Evolutionary conservation across 2,329 filamentous ascomycete genomes (phyloP).

Genomic region (Sphaerostilbella broomeana): DNA sequence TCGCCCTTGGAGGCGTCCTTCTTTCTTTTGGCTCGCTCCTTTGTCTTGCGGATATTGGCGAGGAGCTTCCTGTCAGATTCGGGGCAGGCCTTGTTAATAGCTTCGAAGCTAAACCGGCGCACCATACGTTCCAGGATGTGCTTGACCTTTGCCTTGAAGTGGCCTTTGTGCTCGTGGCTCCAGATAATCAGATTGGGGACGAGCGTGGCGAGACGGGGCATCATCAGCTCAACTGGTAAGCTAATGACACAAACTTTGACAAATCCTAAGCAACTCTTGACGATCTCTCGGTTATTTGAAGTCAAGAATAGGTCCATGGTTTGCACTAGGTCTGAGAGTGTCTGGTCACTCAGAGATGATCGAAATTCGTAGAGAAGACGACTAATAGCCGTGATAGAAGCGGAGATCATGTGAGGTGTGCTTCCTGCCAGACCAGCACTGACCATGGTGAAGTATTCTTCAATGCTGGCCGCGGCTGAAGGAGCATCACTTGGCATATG

Average conservation of each 20-base stretch:
- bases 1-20: slow-evolving; percentile 61
- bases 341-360: slow-evolving; percentile 57
- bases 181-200: slow-evolving; percentile 90
- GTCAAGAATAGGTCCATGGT: slow-evolving; percentile 96
- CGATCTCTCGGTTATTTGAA: slow-evolving; percentile 94
- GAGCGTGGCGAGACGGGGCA: slow-evolving; percentile 67
- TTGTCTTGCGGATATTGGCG: slow-evolving; percentile 89
- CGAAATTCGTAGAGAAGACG: slow-evolving; percentile 93
- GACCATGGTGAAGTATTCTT: slow-evolving; percentile 98
- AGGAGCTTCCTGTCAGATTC: slow-evolving; percentile 86
- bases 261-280: slow-evolving; percentile 89
- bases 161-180: slow-evolving; percentile 97
- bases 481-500: slow-evolving; percentile 80
- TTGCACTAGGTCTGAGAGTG: slow-evolving; percentile 77
- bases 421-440: slow-evolving; percentile 88
- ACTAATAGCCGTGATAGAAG: slow-evolving; percentile 89
- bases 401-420: slow-evolving; percentile 95
- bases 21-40: slow-evolving; percentile 84
- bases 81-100: slow-evolving; percentile 73
- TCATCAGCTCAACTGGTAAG: slow-evolving; percentile 71
- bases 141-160: slow-evolving; percentile 96
- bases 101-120: slow-evolving; percentile 77
- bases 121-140: slow-evolving; percentile 95
- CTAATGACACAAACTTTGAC: slow-evolving; percentile 93
- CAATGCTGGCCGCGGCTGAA: slow-evolving; percentile 70